These are phyloP conservation scores for Cairneyella variabilis DNA, from an alignment of 495 filamentous ascomycete species.

Conservation along the genomic window DNA sequence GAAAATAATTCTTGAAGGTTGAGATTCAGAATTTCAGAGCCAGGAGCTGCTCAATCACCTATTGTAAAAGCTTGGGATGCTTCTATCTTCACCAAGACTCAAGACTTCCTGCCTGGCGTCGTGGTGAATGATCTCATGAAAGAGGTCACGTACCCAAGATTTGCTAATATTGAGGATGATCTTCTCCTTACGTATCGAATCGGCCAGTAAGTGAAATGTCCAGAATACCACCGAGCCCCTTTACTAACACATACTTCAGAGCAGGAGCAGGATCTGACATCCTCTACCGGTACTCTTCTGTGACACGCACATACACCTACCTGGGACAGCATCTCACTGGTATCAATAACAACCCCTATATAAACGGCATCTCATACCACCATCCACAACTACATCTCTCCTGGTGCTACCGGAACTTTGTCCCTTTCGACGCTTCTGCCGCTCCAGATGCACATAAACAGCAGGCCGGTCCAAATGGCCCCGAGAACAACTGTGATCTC, in stretches of 20 bases:
- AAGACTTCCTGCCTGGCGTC: conserved; percentile 26
- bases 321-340: conserved; percentile 31
- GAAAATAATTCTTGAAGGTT: conserved; percentile 5
- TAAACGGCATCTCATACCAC: conserved; percentile 30
- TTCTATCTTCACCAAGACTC: conserved; percentile 22
- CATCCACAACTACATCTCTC: conserved; percentile 22
- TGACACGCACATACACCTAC: conserved; percentile 23
- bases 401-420: conserved; percentile 22
- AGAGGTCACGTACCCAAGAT: conserved; percentile 33
- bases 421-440: conserved; percentile 7
- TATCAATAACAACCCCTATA: conserved; percentile 32
- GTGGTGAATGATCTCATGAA: conserved; percentile 21
- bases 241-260: not conserved
- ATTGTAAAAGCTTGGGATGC: conserved; percentile 21
- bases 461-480: conserved; percentile 23
- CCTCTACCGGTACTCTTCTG: conserved; percentile 17
- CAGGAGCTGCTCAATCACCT: conserved; percentile 23
- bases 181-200: conserved; percentile 32
- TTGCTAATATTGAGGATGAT: conserved; percentile 28
- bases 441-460: conserved; percentile 17
- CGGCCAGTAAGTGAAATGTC: conserved; percentile 20
- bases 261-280: conserved; percentile 22
- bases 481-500: conserved; percentile 22
- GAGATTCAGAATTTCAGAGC: conserved; percentile 25
- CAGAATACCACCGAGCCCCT: not conserved